phyloP scores from a whole-genome alignment of 164 flowering plant genomes.

The Cinnamomum chago region DNA sequence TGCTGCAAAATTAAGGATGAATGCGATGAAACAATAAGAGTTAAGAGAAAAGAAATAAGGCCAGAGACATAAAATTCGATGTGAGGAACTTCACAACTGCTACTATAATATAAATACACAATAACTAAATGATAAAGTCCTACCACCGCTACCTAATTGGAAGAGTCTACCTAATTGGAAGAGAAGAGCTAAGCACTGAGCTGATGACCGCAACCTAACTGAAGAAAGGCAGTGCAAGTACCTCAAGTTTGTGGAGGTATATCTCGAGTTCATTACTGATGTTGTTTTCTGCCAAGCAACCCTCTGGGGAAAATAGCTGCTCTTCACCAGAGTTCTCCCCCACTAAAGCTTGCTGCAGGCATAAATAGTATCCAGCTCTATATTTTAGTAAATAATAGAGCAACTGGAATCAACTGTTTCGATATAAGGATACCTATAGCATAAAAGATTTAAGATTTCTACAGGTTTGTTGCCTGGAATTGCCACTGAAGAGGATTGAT shows the following conservation, averaged over 20 bases:
- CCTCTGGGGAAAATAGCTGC: conserved; percentile 70
- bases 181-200: no score
- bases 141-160: not conserved
- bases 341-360: conserved; percentile 83
- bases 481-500: not conserved
- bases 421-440: not conserved
- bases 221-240: conserved; percentile 19
- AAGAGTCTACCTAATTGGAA: not conserved
- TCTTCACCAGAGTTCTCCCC: conserved; percentile 88
- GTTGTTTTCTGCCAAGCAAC: conserved; percentile 32
- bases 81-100: not conserved
- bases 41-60: not conserved
- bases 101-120: not conserved
- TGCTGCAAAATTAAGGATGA: conserved; percentile 38
- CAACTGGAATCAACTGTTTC: no score
- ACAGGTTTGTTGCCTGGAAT: not conserved
- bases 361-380: conserved; percentile 6
- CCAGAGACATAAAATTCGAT: not conserved
- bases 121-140: not conserved
- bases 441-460: not conserved
- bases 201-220: not conserved
- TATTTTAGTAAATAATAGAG: no score
- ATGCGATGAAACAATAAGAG: not conserved
- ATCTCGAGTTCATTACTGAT: conserved; percentile 50
- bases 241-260: conserved; percentile 68